These are phyloP conservation scores for Blastocrithidia nonstop DNA, from an alignment of 208 protist species.

Conservation along the genomic window DNA sequence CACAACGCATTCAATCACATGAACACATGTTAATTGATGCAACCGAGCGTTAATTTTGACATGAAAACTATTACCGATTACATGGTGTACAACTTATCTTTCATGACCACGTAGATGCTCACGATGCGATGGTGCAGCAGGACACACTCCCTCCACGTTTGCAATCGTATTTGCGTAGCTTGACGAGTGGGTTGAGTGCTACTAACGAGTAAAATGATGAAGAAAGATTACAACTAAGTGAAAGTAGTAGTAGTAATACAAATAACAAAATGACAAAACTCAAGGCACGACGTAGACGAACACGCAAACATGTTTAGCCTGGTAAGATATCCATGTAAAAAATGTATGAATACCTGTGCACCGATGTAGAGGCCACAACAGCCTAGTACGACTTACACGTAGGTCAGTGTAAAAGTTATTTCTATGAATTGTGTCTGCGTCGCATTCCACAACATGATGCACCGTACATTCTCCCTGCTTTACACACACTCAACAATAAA, in stretches of 20 bases:
- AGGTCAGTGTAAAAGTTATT: constrained; percentile 53
- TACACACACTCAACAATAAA: constrained; percentile 38
- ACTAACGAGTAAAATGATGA: too few species aligned
- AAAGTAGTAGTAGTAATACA: background rate
- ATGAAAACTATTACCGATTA: constrained; percentile 56
- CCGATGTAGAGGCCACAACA: constrained; percentile 57
- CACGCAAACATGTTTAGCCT: background rate
- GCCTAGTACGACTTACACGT: constrained; percentile 31
- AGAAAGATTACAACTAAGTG: constrained; percentile 2
- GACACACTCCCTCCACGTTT: constrained; percentile 14
- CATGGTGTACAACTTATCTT: constrained; percentile 40
- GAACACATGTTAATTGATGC: constrained; percentile 18
- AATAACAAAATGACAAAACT: background rate
- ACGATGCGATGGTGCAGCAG: constrained; percentile 16
- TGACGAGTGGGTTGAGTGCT: constrained; percentile 12
- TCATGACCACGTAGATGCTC: constrained; percentile 51
- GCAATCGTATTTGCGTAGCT: constrained; percentile 20
- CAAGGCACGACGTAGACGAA: background rate
- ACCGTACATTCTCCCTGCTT: constrained; percentile 29
- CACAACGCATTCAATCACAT: background rate
- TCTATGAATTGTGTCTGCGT: constrained; percentile 50
- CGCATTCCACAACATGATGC: constrained; percentile 45
- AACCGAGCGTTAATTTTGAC: constrained; percentile 71
- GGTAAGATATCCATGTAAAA: constrained; percentile 35
- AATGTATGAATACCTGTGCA: constrained; percentile 69